A percentile compares a stretch with the other conserved stretches of the same genome.
phyloP scores from a whole-genome alignment of 78 protist species.

The Dictyostelium citrinum region DNA sequence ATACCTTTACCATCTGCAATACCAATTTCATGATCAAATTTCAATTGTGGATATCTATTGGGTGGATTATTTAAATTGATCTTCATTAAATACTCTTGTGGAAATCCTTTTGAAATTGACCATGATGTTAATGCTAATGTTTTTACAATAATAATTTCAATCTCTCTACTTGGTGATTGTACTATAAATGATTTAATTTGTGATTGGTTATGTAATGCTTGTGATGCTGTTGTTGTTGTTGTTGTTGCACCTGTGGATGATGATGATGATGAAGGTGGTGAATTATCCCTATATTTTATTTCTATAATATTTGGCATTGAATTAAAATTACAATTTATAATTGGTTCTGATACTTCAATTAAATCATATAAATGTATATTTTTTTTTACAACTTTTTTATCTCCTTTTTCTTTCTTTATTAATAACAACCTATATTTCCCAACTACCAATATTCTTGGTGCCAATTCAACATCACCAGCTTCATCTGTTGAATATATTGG shows the following conservation, averaged over 20 bases:
- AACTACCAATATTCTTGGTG: conserved; percentile 44
- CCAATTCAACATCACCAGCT: not conserved
- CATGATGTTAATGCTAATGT: conserved; percentile 37
- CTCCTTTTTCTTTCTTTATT: conserved; percentile 31
- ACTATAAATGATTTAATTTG: conserved; percentile 4
- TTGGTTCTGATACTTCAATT: conserved; percentile 43
- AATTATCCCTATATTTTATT: conserved; percentile 32
- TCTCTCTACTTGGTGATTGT: conserved; percentile 30
- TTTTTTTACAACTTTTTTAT: not conserved
- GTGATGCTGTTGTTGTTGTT: not conserved
- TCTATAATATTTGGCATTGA: not conserved
- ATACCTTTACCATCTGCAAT: conserved; percentile 65
- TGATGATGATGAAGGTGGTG: too few species aligned
- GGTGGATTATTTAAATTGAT: conserved; percentile 3
- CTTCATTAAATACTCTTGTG: not conserved
- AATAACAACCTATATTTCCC: conserved; percentile 43
- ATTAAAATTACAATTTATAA: not conserved
- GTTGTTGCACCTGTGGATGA: not conserved
- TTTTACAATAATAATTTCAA: conserved; percentile 43
- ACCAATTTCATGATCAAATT: conserved; percentile 61
- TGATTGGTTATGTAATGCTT: not conserved
- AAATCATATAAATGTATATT: conserved; percentile 50
- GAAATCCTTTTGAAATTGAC: conserved; percentile 49
- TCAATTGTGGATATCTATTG: conserved; percentile 27
- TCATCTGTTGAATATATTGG: conserved; percentile 8